Evolutionary conservation across 352 stramenopile species (phyloP), one percentile per base, ranked within the genome.

Genomic region (Phytophthora multivora): DNA sequence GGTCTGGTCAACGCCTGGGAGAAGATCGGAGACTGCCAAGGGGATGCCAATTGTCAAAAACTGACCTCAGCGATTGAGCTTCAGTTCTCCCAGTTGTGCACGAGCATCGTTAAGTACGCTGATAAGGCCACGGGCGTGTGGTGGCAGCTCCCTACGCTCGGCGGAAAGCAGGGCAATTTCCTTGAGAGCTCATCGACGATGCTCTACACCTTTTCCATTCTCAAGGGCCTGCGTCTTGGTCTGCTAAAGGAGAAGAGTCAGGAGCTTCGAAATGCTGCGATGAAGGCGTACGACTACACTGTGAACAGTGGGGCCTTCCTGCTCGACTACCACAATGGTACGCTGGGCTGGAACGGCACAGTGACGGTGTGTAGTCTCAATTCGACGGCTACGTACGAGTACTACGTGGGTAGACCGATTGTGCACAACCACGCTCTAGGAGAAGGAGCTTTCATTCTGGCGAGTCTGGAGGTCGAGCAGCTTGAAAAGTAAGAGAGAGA

Each of bases 141-240:
- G 63, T 71, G 57, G 57, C 63, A 71, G 26, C 63, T 71, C 19
- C 57, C 63, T 31, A 71, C 63, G 51, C 16, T 67, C 19, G 57
- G 57, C 28, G 39, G 39, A 28, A 63, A 63, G 46, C 23, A 55
- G 39, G 63, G 63, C 2, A 71, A 71, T 40, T 71, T 71, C 21
- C 63, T 71, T 21, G 63, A 71, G 58, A 71, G 63, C 45, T 71
- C 63, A 3, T 71, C 57, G 10, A 71, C 63, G 31, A 71, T 71
- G 63, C 57, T 71, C 38, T 71, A 68, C 51, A 59, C 63, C 4
- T 71, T 71, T 58, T 45, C 63, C n/a, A 71, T 71, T 38, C 63
- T 71, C 30, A 71, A 71, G 51, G 58, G 57, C 2, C 45, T 71
- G 25, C 63, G 63, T 11, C 45, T 71, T n/a, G 63, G 63, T 19